Evolutionary conservation across 495 filamentous ascomycete species (phyloP).

Genomic region (Penicillium psychrofluorescens): DNA sequence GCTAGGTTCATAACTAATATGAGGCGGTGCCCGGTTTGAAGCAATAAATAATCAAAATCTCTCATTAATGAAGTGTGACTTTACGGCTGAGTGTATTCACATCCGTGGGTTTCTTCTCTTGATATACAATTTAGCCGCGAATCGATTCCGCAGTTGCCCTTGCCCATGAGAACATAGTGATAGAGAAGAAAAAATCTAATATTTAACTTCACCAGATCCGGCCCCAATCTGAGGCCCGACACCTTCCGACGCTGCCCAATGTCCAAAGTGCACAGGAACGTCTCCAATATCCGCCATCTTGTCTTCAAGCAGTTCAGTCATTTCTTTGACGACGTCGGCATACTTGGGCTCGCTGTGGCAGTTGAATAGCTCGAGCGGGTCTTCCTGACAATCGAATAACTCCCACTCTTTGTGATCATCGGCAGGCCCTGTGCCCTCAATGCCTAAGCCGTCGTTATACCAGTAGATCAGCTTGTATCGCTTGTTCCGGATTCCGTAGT

Average conservation of each 20-base stretch:
- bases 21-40: too few species aligned
- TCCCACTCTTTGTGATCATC: conserved; percentile 35
- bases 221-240: too few species aligned
- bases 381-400: conserved; percentile 35
- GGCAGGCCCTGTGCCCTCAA: conserved; percentile 27
- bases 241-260: too few species aligned
- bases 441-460: conserved; percentile 34
- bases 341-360: conserved; percentile 25
- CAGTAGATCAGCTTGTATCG: conserved; percentile 42
- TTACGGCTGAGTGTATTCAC: too few species aligned
- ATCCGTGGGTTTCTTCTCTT: too few species aligned
- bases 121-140: too few species aligned
- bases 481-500: conserved; percentile 36
- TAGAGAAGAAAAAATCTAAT: too few species aligned
- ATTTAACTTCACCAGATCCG: too few species aligned
- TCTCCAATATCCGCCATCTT: conserved; percentile 40
- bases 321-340: conserved; percentile 20
- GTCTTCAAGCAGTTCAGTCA: conserved; percentile 28
- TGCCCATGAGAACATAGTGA: too few species aligned
- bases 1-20: conserved; percentile 32
- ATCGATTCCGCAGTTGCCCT: too few species aligned
- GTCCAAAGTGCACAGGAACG: conserved; percentile 20
- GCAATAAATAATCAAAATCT: too few species aligned
- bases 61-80: too few species aligned
- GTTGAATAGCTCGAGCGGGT: conserved; percentile 40